phyloP scores from a whole-genome alignment of 331 rosid species.

The Telfairia occidentalis region DNA sequence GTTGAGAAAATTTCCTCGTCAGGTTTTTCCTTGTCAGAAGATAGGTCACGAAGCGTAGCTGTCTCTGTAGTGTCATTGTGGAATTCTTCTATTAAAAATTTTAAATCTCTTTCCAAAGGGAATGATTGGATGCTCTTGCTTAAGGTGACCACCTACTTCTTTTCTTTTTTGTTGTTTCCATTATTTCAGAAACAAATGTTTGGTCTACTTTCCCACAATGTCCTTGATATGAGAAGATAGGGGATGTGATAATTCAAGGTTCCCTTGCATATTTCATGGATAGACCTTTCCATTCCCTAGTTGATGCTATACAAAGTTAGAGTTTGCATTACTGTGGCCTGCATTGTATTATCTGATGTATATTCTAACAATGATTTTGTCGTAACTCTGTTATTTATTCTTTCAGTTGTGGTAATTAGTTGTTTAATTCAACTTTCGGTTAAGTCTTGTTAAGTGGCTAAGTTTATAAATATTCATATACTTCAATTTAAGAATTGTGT shows the following conservation, averaged over 20 bases:
- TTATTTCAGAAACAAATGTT: not conserved
- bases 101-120: slow-evolving; percentile 66
- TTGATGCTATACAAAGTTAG: not conserved
- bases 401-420: no score
- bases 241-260: not conserved
- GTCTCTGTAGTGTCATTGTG: slow-evolving; percentile 45
- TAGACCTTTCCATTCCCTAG: not conserved
- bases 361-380: no score
- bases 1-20: slow-evolving; percentile 62
- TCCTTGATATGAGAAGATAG: not conserved
- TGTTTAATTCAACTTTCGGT: no score
- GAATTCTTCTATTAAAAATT: slow-evolving; percentile 46
- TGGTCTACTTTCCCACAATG: not conserved
- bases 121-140: slow-evolving; percentile 46
- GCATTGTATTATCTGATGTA: no score
- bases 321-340: not conserved
- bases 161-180: slow-evolving; percentile 10
- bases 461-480: no score
- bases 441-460: no score
- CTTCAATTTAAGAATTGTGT: not conserved
- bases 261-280: not conserved
- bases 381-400: no score
- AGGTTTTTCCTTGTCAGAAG: slow-evolving; percentile 66
- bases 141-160: slow-evolving; percentile 35
- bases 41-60: slow-evolving; percentile 45